These are phyloP conservation scores for Pestalotiopsis sp. DNA, from an alignment of 2,329 filamentous ascomycete species.

Conservation along the genomic window DNA sequence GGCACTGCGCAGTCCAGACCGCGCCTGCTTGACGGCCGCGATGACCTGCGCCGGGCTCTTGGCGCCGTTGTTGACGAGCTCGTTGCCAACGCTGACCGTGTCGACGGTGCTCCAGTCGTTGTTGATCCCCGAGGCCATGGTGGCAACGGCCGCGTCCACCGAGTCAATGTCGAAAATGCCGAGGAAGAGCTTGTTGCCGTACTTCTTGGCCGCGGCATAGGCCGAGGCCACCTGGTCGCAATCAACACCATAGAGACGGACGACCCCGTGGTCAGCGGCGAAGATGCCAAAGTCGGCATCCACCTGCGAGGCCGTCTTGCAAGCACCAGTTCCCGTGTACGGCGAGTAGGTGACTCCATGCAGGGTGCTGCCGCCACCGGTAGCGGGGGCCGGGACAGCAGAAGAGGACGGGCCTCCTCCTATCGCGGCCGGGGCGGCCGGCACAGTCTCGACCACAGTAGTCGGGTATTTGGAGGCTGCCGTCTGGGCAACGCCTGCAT, in stretches of 20 bases:
- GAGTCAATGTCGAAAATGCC: conserved; percentile 69
- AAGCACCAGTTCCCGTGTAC: conserved; percentile 54
- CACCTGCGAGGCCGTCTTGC: conserved; percentile 68
- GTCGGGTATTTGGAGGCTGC: not conserved
- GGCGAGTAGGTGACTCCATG: conserved; percentile 52
- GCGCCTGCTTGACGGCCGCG: conserved; percentile 58
- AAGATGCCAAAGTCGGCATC: conserved; percentile 63
- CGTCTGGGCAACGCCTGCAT: not conserved
- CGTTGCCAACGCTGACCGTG: conserved; percentile 79
- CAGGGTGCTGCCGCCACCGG: conserved; percentile 18
- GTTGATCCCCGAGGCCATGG: conserved; percentile 59
- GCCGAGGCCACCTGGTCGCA: conserved; percentile 72
- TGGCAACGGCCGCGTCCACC: conserved; percentile 57
- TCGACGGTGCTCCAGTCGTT: conserved; percentile 70
- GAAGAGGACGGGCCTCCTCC: not conserved
- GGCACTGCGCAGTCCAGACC: conserved; percentile 55
- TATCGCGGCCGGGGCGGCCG: not conserved
- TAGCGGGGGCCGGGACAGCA: not conserved
- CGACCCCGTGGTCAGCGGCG: conserved; percentile 54
- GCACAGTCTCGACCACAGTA: not conserved
- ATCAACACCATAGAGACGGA: conserved; percentile 81
- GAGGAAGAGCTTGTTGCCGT: conserved; percentile 71
- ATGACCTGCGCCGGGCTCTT: conserved; percentile 57
- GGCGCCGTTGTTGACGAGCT: conserved; percentile 69
- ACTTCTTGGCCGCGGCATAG: conserved; percentile 62